Evolutionary conservation across 1,284 basidiomycete genomes (phyloP), one percentile per base, ranked within the genome.

Genomic region (Anthracocystis panici-leucophaei): DNA sequence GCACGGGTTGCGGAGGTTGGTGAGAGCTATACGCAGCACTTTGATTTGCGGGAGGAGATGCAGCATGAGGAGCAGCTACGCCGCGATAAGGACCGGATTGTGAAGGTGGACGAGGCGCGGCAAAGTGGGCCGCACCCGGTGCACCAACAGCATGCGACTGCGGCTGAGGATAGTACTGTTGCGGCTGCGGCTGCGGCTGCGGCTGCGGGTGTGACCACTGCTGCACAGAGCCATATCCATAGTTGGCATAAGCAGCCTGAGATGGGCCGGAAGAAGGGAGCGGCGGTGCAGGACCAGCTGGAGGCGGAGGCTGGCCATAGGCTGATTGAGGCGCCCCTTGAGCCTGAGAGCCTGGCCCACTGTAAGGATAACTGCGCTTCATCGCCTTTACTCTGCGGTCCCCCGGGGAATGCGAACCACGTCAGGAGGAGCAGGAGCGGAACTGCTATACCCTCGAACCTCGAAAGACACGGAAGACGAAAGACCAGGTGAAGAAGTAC

Each of bases 201-300:
- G 27, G 46, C 25, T 52, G 60, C 23, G 44, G 44, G 31, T 56
- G 71, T 41, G 54, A 53, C 78, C 78, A 79, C 33, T 77, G 78
- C 55, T 78, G 73, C 27, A 60, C 61, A 20, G 60, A 48, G 18
- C 79, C 79, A 29, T 81, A 81, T 16, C 79, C 79, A 40, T 81
- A 81, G n/a, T 77, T 79, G 29, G 77, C 63, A 46, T 78, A 81
- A 25, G 77, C 61, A 12, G 60, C 42, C 23, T 53, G 59, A 27
- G 61, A 35, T 16, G 60, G 62, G 18, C 64, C 60, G 0, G 66
- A 70, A 16, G 62, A 29, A 44, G 69, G 62, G 12, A 71, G 55
- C 18, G 72, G 65, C 12, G 75, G 73, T 16, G 68, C 73, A 25
- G 73, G 64, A 25, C 64, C 64, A 57, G 59, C 65, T 45, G 73